Percentiles rank a stretch among this genome's conserved stretches.
These are phyloP conservation scores for Picochlorum sp. DNA, from an alignment of 139 green algal species.

Conservation along the genomic window DNA sequence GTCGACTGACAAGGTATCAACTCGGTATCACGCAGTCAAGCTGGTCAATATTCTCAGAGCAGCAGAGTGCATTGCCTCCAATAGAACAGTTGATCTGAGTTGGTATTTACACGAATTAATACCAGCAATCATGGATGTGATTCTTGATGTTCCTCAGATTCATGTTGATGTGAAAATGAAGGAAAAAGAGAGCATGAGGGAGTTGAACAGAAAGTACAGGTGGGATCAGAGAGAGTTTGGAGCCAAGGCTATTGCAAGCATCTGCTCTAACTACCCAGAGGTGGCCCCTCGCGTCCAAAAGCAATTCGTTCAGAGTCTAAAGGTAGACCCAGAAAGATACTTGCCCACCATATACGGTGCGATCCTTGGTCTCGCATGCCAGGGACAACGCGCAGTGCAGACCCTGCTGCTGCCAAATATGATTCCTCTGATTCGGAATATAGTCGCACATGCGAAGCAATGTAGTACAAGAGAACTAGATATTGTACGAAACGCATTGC, in stretches of 20 bases:
- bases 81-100: slow-evolving; percentile 59
- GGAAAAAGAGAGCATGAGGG: background rate
- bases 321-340: slow-evolving; percentile 30
- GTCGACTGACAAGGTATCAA: slow-evolving; percentile 18
- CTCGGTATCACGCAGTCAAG: slow-evolving; percentile 21
- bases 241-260: slow-evolving; percentile 37
- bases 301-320: slow-evolving; percentile 38
- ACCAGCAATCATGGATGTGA: slow-evolving; percentile 67
- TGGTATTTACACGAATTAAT: slow-evolving; percentile 78
- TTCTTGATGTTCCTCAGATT: slow-evolving; percentile 51
- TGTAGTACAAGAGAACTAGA: background rate
- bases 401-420: slow-evolving; percentile 68
- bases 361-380: slow-evolving; percentile 47
- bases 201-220: background rate
- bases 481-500: background rate
- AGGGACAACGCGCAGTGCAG: slow-evolving; percentile 51
- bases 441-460: background rate
- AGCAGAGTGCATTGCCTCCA: slow-evolving; percentile 50
- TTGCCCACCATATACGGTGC: slow-evolving; percentile 55
- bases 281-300: slow-evolving; percentile 50
- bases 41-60: slow-evolving; percentile 33
- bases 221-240: slow-evolving; percentile 48
- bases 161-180: slow-evolving; percentile 7
- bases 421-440: slow-evolving; percentile 43
- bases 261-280: slow-evolving; percentile 52